Base-by-base conservation (phyloP, 805 yeast species). In the Wickerhamiella kazuoi region DNA sequence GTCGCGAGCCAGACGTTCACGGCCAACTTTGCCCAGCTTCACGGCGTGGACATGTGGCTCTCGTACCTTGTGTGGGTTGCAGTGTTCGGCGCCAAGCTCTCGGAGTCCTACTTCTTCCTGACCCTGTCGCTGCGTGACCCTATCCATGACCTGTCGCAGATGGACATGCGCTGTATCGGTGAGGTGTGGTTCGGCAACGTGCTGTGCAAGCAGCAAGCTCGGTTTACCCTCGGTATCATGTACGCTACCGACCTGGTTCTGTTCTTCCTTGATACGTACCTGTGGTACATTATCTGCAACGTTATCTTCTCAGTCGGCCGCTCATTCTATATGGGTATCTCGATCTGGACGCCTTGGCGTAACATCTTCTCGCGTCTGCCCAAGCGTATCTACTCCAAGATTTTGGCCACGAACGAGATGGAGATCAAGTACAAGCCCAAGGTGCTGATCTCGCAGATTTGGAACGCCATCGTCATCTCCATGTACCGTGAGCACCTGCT, bases 321-420 rank as follows among this genome's bases (percentile, higher is more conserved):
- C 60, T 90, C 98, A 14, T 90, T 90, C 72, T 90, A 87, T 71
- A 72, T 93, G 62, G 99, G 99, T 79, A 86, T 90, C 53, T 90
- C 99, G 35, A 87, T 90, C 49, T 75, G 86, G 69, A 90, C 99
- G 32, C 99, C 99, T 46, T 90, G 99, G 99, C 82, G 97, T 74
- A 90, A 93, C 61, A 86, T 90, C 52, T 90, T 87, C 70, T 77
- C 95, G 40, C 78, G 99, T 64, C 68, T 90, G 59, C 99, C 99
- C 59, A 90, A 90, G 76, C 83, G 99, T 76, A 83, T 90, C 50
- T 93, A 90, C 70, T 83, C 96, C 41, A 90, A 90, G 74, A 78
- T 90, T 49, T 73, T 90, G 64, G 97, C 97, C 35, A 90, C 99
- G 29, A 81, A 94, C 49, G 97, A 90, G 61, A 87, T 93, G 98